A percentile compares a stretch with the other conserved stretches of the same genome.
phyloP scores from a whole-genome alignment of 805 yeast genomes.

The Saccharomycopsis vini region DNA sequence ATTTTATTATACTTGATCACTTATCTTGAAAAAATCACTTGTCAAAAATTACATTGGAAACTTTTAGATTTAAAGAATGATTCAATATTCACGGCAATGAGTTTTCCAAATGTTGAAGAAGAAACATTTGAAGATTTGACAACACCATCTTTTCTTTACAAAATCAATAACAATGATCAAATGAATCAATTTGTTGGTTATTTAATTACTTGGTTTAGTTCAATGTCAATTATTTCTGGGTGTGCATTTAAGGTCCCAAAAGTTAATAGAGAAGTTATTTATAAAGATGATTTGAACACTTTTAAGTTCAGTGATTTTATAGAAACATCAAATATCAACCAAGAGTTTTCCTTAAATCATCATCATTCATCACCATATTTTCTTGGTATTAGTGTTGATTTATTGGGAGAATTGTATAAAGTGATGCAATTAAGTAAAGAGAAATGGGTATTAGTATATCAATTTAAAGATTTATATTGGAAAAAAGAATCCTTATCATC shows the following conservation, averaged over 20 bases:
- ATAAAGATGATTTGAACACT: neutral
- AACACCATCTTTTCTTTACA: neutral
- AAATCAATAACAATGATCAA: neutral
- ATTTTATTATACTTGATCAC: conserved; percentile 6
- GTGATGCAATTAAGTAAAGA: conserved; percentile 11
- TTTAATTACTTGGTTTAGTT: conserved; percentile 6
- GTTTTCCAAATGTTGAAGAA: neutral
- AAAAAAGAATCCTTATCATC: neutral
- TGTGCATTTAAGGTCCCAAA: conserved; percentile 8
- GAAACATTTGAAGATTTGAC: neutral
- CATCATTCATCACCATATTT: neutral
- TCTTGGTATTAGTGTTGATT: conserved; percentile 8
- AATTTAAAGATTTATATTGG: conserved; percentile 1
- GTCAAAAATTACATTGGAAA: conserved; percentile 8
- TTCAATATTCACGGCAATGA: conserved; percentile 3
- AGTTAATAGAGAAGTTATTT: conserved; percentile 5
- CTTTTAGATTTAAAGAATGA: conserved; percentile 6
- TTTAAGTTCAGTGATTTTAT: too few relatives aligned
- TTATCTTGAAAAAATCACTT: conserved; percentile 13
- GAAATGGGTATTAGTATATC: conserved; percentile 5
- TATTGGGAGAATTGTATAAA: conserved; percentile 6
- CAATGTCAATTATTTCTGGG: conserved; percentile 5
- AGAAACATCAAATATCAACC: neutral
- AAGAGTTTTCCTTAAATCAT: too few relatives aligned
- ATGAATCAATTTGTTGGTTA: conserved; percentile 1